Evolutionary conservation across 2,329 filamentous ascomycete species (phyloP), one percentile per base, ranked within the genome.

Genomic region (Colletotrichum sp.): DNA sequence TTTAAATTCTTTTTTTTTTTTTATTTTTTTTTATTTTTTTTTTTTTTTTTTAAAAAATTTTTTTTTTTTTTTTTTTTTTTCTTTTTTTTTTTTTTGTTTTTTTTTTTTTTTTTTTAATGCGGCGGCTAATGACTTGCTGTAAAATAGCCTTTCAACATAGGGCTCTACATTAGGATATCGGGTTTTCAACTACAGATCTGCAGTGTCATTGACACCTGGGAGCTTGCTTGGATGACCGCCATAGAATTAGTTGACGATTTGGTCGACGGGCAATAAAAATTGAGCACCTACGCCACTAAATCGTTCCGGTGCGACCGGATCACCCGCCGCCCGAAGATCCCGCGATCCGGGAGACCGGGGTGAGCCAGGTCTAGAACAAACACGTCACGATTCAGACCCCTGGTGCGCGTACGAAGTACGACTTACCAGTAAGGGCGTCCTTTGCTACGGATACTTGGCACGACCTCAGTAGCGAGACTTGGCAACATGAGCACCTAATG

Each of bases 401-500:
- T 28, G 55, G 21, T 16, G 52, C 13, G 52, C 52, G 52, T 56
- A 28, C n/a, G 12, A 56, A 24, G 52, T 5, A 26, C 21, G 12
- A 56, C 12, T 56, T 14, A 16, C 13, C 12, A 24, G 24, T 56
- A 56, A 9, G 7, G 52, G 21, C 52, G 0, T 56, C 13, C 7
- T 38, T 38, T 18, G 36, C 14, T 26, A 56, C 18, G 18, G 5
- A 48, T 48, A 48, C 38, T 48, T 48, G 38, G 38, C 38, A 48
- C 38, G 21, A 56, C 21, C 52, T 56, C 2, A 26, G 59, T 63
- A 63, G 61, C 61, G 32, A 63, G n/a, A 63, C 61, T 14, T 63
- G 61, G 61, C 61, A 36, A 36, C 61, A 63, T 63, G 32, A 63
- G 61, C 32, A 43, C 38, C 21, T 18, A 32, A 64, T 30, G 21